phyloP scores from a whole-genome alignment of 2,329 filamentous ascomycete species.

The Cordyceps javanica region DNA sequence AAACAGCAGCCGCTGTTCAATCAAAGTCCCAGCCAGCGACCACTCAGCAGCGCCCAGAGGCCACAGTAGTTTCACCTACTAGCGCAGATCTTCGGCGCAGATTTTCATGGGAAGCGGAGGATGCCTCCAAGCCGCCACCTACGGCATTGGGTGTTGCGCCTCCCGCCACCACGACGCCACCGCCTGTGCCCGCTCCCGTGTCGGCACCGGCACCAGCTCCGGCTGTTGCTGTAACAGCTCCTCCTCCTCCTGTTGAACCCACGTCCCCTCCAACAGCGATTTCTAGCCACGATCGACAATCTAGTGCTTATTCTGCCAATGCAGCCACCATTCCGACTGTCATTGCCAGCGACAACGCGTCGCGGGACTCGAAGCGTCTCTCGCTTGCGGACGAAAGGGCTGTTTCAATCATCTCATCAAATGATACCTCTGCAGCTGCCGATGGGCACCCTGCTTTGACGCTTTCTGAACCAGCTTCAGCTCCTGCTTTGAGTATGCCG shows the following conservation, averaged over 20 bases:
- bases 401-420: slow-evolving; percentile 28
- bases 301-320: not conserved
- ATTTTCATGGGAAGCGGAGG: slow-evolving; percentile 33
- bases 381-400: slow-evolving; percentile 42
- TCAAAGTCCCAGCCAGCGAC: not conserved
- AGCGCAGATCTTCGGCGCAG: slow-evolving; percentile 20
- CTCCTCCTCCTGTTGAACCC: not conserved
- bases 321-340: not conserved
- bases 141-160: not conserved
- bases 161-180: not conserved
- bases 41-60: not conserved
- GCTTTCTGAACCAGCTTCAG: slow-evolving; percentile 17
- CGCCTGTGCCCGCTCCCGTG: not conserved
- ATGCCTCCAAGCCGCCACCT: not conserved
- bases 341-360: not conserved
- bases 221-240: not conserved
- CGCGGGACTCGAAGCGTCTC: slow-evolving; percentile 22
- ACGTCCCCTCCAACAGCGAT: not conserved
- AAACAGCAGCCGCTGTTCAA: not conserved
- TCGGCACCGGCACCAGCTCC: not conserved
- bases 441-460: slow-evolving; percentile 32
- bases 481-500: slow-evolving; percentile 10
- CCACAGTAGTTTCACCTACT: not conserved
- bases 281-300: slow-evolving; percentile 12
- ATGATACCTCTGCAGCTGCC: slow-evolving; percentile 28